Percentiles rank a stretch among this genome's conserved stretches.
phyloP scores from a whole-genome alignment of 352 stramenopile genomes.

The Globisporangium spinosum region DNA sequence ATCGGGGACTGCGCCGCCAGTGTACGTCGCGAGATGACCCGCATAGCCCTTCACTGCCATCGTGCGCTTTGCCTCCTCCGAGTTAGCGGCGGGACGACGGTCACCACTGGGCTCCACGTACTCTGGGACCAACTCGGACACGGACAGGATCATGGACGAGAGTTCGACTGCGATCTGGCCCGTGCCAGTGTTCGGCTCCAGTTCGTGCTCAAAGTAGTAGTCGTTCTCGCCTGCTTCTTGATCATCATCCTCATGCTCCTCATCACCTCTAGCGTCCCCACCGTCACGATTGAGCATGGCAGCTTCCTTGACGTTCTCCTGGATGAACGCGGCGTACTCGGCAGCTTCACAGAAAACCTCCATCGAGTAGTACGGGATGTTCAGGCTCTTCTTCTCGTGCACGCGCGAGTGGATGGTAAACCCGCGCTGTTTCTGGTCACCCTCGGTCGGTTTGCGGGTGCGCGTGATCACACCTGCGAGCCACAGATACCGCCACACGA shows the following conservation, averaged over 20 bases:
- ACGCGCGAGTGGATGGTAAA: conserved; percentile 72
- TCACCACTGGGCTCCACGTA: conserved; percentile 26
- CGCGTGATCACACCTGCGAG: conserved; percentile 69
- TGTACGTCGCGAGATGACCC: conserved; percentile 54
- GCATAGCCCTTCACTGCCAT: conserved; percentile 65
- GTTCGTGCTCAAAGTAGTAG: conserved; percentile 55
- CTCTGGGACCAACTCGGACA: conserved; percentile 38
- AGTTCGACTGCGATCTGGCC: conserved; percentile 53
- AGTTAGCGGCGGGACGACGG: conserved; percentile 11
- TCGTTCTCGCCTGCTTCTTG: conserved; percentile 26
- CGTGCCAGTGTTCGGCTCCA: conserved; percentile 45
- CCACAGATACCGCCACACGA: conserved; percentile 85
- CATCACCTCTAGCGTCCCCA: conserved; percentile 14
- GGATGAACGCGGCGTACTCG: conserved; percentile 67
- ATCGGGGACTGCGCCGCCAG: conserved; percentile 43
- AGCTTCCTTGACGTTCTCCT: conserved; percentile 67
- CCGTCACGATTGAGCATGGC: conserved; percentile 21
- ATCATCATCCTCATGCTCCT: conserved; percentile 20
- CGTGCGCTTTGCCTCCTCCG: conserved; percentile 28
- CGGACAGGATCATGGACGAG: conserved; percentile 45
- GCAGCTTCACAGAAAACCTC: conserved; percentile 67
- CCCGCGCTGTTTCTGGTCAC: conserved; percentile 59
- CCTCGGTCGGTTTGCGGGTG: conserved; percentile 41
- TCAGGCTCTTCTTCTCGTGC: conserved; percentile 67
- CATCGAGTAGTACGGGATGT: conserved; percentile 61